These are phyloP conservation scores for Immersiporthe knoxdaviesiana DNA, from an alignment of 2,329 filamentous ascomycete genomes.

Conservation along the genomic window DNA sequence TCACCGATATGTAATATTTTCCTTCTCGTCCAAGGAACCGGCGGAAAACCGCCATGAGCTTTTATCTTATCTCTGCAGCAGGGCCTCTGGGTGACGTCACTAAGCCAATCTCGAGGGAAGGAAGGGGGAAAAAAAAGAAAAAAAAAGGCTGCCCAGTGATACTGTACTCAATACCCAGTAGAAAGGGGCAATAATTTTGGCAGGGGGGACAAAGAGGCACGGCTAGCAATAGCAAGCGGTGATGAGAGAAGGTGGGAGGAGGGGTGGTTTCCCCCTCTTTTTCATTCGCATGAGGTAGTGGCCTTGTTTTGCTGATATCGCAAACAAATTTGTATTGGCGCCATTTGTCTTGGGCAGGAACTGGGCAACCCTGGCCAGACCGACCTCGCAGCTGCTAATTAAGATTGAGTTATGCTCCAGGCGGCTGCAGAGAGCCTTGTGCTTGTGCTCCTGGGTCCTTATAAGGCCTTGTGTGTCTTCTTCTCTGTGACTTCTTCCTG, in stretches of 20 bases:
- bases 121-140: too few species aligned
- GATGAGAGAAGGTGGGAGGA: neutral
- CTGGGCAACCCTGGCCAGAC: neutral
- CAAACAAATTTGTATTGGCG: neutral
- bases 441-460: neutral
- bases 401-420: neutral
- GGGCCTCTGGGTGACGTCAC: neutral
- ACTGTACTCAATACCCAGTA: neutral
- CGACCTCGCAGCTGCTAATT: constrained; percentile 4
- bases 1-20: neutral
- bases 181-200: neutral
- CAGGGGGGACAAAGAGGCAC: neutral
- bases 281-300: neutral
- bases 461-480: neutral
- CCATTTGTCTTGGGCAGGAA: neutral
- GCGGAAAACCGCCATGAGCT: neutral
- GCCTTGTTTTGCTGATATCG: neutral
- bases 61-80: neutral
- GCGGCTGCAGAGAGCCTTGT: neutral
- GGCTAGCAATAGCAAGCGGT: neutral
- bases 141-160: too few species aligned
- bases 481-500: neutral
- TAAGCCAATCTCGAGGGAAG: neutral
- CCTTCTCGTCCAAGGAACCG: neutral
- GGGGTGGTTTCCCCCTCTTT: too few species aligned